Conservation (phyloP, 805 yeast genomes). For the Teunomyces tritomae region DNA sequence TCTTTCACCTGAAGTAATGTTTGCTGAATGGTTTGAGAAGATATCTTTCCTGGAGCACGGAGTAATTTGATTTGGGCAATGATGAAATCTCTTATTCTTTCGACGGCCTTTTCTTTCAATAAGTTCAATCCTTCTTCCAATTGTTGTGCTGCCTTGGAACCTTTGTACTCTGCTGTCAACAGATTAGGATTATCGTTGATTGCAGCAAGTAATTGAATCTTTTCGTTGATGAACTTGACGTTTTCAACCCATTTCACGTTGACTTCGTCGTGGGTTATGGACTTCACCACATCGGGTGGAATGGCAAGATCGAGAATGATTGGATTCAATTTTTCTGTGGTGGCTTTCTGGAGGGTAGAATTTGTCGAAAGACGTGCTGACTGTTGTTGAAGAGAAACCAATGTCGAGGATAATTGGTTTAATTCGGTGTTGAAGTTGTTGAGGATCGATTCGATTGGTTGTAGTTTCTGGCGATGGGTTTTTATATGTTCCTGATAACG, state of each 20-base stretch:
- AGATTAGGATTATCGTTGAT: conserved; percentile 15
- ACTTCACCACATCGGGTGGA: conserved; percentile 66
- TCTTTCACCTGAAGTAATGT: conserved; percentile 63
- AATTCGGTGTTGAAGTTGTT: conserved; percentile 55
- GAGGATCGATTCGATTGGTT: conserved; percentile 54
- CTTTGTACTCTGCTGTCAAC: conserved; percentile 15
- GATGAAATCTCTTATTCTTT: conserved; percentile 70
- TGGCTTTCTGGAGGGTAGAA: conserved; percentile 22
- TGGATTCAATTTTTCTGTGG: conserved; percentile 57
- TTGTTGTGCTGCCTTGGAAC: conserved; percentile 25
- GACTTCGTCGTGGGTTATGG: conserved; percentile 57
- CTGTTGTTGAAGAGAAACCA: conserved; percentile 32
- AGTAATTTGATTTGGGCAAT: conserved; percentile 64
- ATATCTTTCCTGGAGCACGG: conserved; percentile 50
- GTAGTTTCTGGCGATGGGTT: conserved; percentile 27
- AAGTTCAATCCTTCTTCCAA: conserved; percentile 41
- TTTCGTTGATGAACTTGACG: conserved; percentile 56
- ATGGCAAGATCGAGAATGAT: conserved; percentile 72
- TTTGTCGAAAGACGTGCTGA: conserved; percentile 29
- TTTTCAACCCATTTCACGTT: conserved; percentile 65
- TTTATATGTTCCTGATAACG: conserved; percentile 16
- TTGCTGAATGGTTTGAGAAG: conserved; percentile 75
- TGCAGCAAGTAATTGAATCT: conserved; percentile 50
- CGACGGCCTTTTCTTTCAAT: conserved; percentile 63
- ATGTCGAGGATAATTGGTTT: conserved; percentile 27